Evolutionary conservation across 2,329 filamentous ascomycete species (phyloP), one percentile per base, ranked within the genome.

Genomic region (Colletotrichum coccodes): DNA sequence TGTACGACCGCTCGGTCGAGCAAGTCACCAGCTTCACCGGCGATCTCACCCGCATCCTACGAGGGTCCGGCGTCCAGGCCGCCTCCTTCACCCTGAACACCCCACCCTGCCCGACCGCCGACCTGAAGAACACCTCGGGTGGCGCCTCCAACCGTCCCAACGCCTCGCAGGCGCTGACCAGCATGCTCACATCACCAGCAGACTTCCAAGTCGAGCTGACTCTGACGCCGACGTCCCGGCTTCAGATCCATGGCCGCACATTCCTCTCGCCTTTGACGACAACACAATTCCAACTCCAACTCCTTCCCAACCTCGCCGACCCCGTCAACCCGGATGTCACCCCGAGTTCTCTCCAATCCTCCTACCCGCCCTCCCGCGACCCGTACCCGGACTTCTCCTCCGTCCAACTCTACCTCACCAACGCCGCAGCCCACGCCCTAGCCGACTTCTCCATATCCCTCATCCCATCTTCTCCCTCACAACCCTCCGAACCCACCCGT

Each of bases 201-300:
- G 74, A 79, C 46, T 79, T 82, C 72, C 73, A 80, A 3, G 78
- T 86, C 60, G 81, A 84, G 42, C 72, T 89, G 14, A 78, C 76
- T 36, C 78, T 89, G 59, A 82, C 85, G 3, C 80, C 84, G 0
- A 77, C 81, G 16, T 75, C 77, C 4, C 78, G 79, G 9, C 71
- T 88, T 30, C 78, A 79, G 42, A 78, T 88, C 68, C 80, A 81
- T 40, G 81, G 82, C 49, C 81, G 80, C 28, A 85, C 86, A 0
- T 80, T 80, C 50, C 78, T 84, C 68, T 75, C 78, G 44, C 83
- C 83, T 56, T 75, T 82, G 63, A 82, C 81, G 3, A 77, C 81
- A n/a, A 85, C 84, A 2, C 80, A 82, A 68, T 86, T 83, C 75
- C 76, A 81, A 54, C 74, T 85, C 64, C 70, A 74, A 14, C 73